A percentile compares a stretch with the other conserved stretches of the same genome.
Evolutionary conservation across 768 basidiomycete species (phyloP).

Genomic region (Kwoniella bestiolae): DNA sequence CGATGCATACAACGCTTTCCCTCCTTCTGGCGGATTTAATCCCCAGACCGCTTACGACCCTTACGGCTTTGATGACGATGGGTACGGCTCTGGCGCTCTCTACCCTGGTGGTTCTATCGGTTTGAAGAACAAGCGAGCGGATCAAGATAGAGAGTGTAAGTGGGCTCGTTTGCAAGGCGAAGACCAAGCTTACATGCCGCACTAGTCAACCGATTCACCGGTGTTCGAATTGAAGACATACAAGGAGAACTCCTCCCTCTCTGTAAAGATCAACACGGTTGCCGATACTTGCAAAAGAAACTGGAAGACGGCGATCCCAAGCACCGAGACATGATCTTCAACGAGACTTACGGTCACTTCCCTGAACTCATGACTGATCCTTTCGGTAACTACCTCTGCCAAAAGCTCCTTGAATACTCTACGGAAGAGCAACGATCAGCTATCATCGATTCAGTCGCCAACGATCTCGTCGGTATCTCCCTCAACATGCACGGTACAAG

Average conservation of each 20-base stretch:
- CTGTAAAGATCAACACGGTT: conserved; percentile 99
- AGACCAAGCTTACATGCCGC: neutral
- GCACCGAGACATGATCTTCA: conserved; percentile 99
- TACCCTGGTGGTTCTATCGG: conserved; percentile 62
- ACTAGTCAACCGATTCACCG: conserved; percentile 97
- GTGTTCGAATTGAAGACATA: conserved; percentile 91
- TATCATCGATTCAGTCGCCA: conserved; percentile 96
- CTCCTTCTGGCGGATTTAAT: conserved; percentile 32
- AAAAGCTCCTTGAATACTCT: conserved; percentile 94
- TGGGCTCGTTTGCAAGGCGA: conserved; percentile 4
- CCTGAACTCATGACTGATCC: conserved; percentile 99
- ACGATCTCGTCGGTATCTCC: conserved; percentile 95
- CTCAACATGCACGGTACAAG: conserved; percentile 99
- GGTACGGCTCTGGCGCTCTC: conserved; percentile 56
- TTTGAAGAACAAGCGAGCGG: conserved; percentile 91
- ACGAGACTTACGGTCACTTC: conserved; percentile 96
- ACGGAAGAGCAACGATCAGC: conserved; percentile 96
- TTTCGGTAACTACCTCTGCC: conserved; percentile 98
- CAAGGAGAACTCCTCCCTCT: conserved; percentile 90
- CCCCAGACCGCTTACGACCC: conserved; percentile 42
- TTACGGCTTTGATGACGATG: conserved; percentile 56
- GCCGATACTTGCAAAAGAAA: conserved; percentile 97
- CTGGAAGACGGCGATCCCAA: conserved; percentile 93
- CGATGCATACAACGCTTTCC: conserved; percentile 23
- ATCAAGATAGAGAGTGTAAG: conserved; percentile 84